Base-by-base conservation (phyloP, 1,284 basidiomycete genomes). In the Trametes hirsuta region DNA sequence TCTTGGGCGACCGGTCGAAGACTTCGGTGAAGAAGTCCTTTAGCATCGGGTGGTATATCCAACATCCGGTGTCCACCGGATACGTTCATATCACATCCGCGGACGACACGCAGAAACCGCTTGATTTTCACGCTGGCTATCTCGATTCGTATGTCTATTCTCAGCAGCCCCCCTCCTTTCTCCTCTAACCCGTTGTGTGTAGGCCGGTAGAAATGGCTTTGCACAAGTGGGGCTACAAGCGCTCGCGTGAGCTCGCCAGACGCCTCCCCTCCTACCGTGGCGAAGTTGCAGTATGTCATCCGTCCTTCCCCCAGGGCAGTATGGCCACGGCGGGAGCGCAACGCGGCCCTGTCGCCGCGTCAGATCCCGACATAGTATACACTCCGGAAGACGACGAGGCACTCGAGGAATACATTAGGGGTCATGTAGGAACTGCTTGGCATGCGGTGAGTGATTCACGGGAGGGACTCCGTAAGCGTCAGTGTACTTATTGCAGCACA, bases 311-410 rank as follows among this genome's bases (percentile, higher is more conserved):
- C 0, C 40, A 54, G 12, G 64, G 55, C 39, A 70, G 68, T 55
- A 44, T 50, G 22, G 65, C 61, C 1, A 47, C 22, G 0, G 59
- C 64, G 35, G 42, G 51, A 10, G 47, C 36, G 39, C 55, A 45
- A 6, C 50, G 40, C 11, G 47, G 52, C 11, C 67, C 70, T 5
- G 64, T 68, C 18, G 52, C 59, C 0, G 53, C 68, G 3, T 53
- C 49, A 8, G 65, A 56, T 1, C 66, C 67, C 1, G 81, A 86
- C 55, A 81, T 88, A 71, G 77, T 80, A 70, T 87, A 86, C 72
- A 79, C 77, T 30, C 74, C 77, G 49, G 85, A 87, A 36, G 86
- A 88, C 68, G 86, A 88, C 68, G 72, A 81, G 67, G 85, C 83
- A 11, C 84, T 88, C 59, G 86, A 87, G 63, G 80, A 85, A 51